These are phyloP conservation scores for Mortierella sp. DNA, from an alignment of 371 early-diverging fungal species.

Conservation along the genomic window DNA sequence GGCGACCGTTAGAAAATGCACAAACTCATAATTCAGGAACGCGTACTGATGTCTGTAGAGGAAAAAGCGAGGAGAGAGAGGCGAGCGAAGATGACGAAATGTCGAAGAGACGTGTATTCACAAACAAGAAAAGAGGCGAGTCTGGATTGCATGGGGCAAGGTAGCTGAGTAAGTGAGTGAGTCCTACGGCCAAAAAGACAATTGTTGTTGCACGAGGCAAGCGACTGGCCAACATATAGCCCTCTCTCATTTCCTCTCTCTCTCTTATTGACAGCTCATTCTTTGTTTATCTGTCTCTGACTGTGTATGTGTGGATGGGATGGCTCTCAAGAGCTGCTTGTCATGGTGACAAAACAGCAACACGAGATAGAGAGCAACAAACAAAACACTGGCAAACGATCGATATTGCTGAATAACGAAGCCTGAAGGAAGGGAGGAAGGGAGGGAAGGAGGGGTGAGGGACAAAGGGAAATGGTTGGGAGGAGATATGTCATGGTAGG, in stretches of 20 bases:
- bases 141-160: neutral
- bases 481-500: neutral
- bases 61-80: neutral
- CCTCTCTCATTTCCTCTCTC: neutral
- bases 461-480: neutral
- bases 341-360: slow-evolving; percentile 1
- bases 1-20: neutral
- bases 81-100: neutral
- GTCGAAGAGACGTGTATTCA: neutral
- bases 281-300: neutral
- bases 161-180: neutral
- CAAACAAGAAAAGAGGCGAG: neutral
- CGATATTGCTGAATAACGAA: neutral
- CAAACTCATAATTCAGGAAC: neutral
- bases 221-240: neutral
- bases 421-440: neutral
- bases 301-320: neutral
- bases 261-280: neutral
- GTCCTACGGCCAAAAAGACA: neutral
- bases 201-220: neutral
- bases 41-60: neutral
- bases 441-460: neutral
- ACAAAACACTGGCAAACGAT: neutral
- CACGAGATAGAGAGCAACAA: neutral
- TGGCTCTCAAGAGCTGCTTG: slow-evolving; percentile 3